A percentile compares a stretch with the other conserved stretches of the same genome.
Conservation (phyloP, 495 filamentous ascomycete genomes). For the Trichoderma virens region DNA sequence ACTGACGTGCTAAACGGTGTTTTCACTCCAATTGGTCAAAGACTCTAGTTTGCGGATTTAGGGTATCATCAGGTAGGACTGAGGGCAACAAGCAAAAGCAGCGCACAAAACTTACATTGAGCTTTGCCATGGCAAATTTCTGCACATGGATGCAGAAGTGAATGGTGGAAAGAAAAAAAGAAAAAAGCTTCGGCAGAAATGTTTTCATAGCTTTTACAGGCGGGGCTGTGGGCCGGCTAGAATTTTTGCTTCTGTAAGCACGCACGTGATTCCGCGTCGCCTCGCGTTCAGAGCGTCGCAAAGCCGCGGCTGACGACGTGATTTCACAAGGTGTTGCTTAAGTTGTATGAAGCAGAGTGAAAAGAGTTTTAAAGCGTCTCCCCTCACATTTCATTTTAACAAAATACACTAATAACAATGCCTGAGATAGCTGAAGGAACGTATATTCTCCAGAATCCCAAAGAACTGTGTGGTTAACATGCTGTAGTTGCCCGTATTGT, state of each 20-base stretch:
- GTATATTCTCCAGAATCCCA: conserved; percentile 4
- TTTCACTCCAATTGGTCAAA: conserved; percentile 99
- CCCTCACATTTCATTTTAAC: not conserved
- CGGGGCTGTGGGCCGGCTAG: not conserved
- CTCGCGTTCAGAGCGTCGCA: conserved; percentile 6
- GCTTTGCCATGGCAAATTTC: not conserved
- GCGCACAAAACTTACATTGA: not conserved
- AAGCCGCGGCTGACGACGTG: conserved; percentile 6
- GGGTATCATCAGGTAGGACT: conserved; percentile 46
- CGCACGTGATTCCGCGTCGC: conserved; percentile 9
- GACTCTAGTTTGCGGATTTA: conserved; percentile 99
- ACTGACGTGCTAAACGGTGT: conserved; percentile 96
- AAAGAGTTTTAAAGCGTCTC: not conserved
- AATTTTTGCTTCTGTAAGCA: not conserved
- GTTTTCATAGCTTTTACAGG: conserved; percentile 8
- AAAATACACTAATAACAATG: conserved; percentile 39
- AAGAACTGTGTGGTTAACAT: conserved; percentile 13
- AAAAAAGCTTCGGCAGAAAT: not conserved
- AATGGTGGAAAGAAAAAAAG: not conserved
- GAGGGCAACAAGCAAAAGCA: not conserved
- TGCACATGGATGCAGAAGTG: conserved; percentile 1
- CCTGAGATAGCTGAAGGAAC: conserved; percentile 72
- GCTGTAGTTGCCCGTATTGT: conserved; percentile 71
- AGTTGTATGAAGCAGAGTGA: not conserved
- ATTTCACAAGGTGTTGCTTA: not conserved